Percentiles rank a stretch among this genome's conserved stretches.
Conservation (phyloP, 2,329 filamentous ascomycete genomes). For the Pseudopithomyces chartarum region DNA sequence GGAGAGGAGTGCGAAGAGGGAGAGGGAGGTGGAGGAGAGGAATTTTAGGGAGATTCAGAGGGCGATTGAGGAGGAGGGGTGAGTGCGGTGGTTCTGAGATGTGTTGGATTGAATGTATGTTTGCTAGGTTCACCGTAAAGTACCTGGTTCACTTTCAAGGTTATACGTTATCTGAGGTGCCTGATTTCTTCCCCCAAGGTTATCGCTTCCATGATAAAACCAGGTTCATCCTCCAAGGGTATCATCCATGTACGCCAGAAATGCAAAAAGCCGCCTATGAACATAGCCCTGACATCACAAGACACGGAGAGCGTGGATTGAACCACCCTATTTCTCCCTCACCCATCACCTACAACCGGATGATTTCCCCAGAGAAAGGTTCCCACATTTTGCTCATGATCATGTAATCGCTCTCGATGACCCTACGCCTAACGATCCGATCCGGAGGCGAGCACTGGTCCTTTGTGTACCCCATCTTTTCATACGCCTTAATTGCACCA, state of each 20-base stretch:
- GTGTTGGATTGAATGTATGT: too few species aligned
- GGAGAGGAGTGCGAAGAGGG: background rate
- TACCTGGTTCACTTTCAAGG: too few species aligned
- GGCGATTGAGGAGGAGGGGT: background rate
- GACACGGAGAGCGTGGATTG: too few species aligned
- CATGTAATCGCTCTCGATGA: slow-evolving; percentile 29
- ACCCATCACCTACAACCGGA: background rate
- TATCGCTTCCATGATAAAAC: too few species aligned
- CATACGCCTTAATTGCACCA: slow-evolving; percentile 65
- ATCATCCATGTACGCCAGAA: too few species aligned
- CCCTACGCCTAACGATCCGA: slow-evolving; percentile 34
- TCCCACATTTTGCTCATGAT: slow-evolving; percentile 30
- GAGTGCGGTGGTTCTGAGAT: too few species aligned
- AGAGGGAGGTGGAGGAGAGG: background rate
- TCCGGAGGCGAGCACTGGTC: slow-evolving; percentile 60
- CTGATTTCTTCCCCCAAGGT: too few species aligned
- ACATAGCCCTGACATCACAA: too few species aligned
- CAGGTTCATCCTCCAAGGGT: too few species aligned
- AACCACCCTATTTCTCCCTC: background rate
- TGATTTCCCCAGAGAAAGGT: background rate
- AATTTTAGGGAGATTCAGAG: background rate
- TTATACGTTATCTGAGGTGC: too few species aligned
- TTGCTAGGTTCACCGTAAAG: too few species aligned
- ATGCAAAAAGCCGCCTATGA: too few species aligned
- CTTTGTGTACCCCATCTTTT: slow-evolving; percentile 59